These are phyloP conservation scores for Eucalyptus fibrosa DNA, from an alignment of 345 rosid species.

Conservation along the genomic window DNA sequence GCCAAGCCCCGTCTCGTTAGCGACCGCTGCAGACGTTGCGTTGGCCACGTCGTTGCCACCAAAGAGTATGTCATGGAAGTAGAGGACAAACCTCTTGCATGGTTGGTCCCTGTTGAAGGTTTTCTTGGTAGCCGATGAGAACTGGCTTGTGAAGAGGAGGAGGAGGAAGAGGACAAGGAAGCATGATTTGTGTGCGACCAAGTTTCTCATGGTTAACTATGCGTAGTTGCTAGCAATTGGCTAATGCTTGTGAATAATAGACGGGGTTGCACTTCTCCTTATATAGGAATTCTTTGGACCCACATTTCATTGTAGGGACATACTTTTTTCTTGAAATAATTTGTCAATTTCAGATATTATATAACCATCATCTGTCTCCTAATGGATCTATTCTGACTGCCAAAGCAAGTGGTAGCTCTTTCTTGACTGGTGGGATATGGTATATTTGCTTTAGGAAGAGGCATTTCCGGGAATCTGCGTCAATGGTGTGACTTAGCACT, in stretches of 20 bases:
- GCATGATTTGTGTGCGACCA: background rate
- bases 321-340: background rate
- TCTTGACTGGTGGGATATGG: background rate
- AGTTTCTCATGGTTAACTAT: background rate
- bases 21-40: constrained; percentile 33
- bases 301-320: background rate
- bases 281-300: background rate
- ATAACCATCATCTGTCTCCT: background rate
- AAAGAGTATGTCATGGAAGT: constrained; percentile 45
- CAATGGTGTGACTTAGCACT: background rate
- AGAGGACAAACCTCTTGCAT: constrained; percentile 39
- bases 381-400: background rate
- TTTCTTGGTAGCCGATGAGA: constrained; percentile 5
- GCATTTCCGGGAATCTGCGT: background rate
- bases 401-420: background rate
- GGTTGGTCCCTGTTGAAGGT: constrained; percentile 16
- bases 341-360: background rate
- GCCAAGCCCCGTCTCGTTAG: constrained; percentile 20
- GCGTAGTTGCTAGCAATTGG: background rate
- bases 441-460: background rate
- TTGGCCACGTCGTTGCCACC: constrained; percentile 26
- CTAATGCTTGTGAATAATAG: background rate
- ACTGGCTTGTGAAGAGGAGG: constrained; percentile 4
- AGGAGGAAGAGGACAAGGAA: constrained; percentile 5
- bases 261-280: background rate